Evolutionary conservation across 148 eudicot genomes (phyloP).

Genomic region (Agrostemma githago): DNA sequence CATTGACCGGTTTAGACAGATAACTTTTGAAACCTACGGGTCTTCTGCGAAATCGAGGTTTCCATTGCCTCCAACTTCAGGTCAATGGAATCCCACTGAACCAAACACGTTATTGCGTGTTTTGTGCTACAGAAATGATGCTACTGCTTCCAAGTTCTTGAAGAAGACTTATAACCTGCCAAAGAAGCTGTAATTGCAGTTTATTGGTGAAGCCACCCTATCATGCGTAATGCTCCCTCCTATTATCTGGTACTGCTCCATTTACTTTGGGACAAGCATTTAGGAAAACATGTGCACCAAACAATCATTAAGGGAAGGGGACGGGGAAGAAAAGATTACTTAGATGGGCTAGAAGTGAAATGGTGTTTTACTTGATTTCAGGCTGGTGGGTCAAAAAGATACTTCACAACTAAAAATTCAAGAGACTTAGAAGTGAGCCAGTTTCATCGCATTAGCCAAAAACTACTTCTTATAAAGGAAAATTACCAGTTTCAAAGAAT

Average conservation of each 20-base stretch:
- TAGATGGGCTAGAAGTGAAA: neutral
- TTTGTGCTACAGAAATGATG: conserved; percentile 83
- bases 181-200: conserved; percentile 49
- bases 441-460: neutral
- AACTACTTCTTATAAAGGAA: too few relatives aligned
- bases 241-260: neutral
- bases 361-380: neutral
- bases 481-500: neutral
- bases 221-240: neutral
- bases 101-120: conserved; percentile 92
- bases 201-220: neutral
- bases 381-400: neutral
- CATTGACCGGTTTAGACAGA: conserved; percentile 63
- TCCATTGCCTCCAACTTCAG: conserved; percentile 88
- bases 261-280: neutral
- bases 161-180: conserved; percentile 87
- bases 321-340: neutral
- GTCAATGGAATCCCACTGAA: conserved; percentile 82
- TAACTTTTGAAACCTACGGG: conserved; percentile 67
- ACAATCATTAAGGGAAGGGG: neutral
- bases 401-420: neutral
- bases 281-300: neutral
- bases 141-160: conserved; percentile 74
- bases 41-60: conserved; percentile 76
- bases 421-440: neutral